These are phyloP conservation scores for Malus sylvestris DNA, from an alignment of 306 rosid genomes.

Conservation along the genomic window DNA sequence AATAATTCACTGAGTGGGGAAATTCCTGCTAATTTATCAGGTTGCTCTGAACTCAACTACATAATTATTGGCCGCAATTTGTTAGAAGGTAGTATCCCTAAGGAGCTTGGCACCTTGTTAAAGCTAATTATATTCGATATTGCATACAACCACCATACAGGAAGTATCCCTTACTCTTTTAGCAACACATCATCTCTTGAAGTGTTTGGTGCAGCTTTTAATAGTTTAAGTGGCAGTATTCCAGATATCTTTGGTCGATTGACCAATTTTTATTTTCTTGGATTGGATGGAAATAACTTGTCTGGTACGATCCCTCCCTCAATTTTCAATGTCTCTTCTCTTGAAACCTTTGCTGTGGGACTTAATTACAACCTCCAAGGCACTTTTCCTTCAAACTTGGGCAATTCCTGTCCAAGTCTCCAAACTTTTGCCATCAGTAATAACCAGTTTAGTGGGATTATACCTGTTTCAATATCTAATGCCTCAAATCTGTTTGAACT, in stretches of 20 bases:
- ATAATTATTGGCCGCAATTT: background rate
- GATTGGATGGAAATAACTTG: background rate
- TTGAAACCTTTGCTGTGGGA: background rate
- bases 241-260: background rate
- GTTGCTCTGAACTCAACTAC: background rate
- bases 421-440: rapidly evolving
- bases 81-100: background rate
- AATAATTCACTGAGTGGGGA: background rate
- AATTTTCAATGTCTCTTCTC: background rate
- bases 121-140: rapidly evolving
- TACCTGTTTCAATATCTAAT: background rate
- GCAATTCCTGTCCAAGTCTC: background rate
- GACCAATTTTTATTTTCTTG: background rate
- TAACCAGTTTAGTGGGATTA: background rate
- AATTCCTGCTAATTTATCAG: background rate
- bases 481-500: background rate
- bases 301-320: background rate
- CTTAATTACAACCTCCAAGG: background rate
- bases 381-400: background rate
- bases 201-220: rapidly evolving
- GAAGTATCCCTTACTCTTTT: background rate
- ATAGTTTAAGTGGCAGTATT: background rate
- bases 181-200: background rate
- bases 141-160: background rate
- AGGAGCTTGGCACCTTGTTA: background rate